Evolutionary conservation across 768 basidiomycete species (phyloP), one percentile per base, ranked within the genome.

Genomic region (Lactarius indigo): DNA sequence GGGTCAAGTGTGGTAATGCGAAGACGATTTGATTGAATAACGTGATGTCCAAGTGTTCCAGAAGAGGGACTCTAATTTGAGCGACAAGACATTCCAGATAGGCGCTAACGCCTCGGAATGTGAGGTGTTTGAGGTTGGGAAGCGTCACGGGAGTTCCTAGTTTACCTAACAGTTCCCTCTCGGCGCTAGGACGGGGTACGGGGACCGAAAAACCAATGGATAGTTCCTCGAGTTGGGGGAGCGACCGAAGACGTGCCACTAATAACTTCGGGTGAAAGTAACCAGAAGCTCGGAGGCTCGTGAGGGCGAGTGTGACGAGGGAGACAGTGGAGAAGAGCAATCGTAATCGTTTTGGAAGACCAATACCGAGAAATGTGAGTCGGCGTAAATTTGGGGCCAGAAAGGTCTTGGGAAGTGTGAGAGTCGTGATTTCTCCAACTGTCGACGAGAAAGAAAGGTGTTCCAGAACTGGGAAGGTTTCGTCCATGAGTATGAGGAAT

Each of bases 181-280:
- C 50, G 7, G 50, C 6, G 5, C 13, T 26, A 13, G 50, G 50
- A 15, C 50, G 39, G 12, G 64, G 58, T 13, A 54, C 5, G 3
- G 64, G 58, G 41, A 13, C 4, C 12, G 64, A 64, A 13, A 47
- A 64, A 26, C 39, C 39, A 28, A 64, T 59, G 10, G 39, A 33
- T 12, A 64, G n/a, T 37, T 64, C 57, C 15, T 52, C 57, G 2
- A 59, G 64, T 3, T 52, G 57, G 20, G 35, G 47, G 9, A 64
- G 30, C 18, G 33, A 44, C 17, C 2, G 28, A 17, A 26, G 30
- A 18, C 28, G 18, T 55, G 54, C 54, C 28, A 15, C 23, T 18
- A 28, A 30, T 55, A 15, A 13, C 9, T 6, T 18, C 26, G 54
- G 54, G 6, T 1, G 13, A 7, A 30, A 7, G 44, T 47, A 47